Evolutionary conservation across 208 protist species (phyloP), one percentile per base, ranked within the genome.

Genomic region (Angomonas ambiguus): DNA sequence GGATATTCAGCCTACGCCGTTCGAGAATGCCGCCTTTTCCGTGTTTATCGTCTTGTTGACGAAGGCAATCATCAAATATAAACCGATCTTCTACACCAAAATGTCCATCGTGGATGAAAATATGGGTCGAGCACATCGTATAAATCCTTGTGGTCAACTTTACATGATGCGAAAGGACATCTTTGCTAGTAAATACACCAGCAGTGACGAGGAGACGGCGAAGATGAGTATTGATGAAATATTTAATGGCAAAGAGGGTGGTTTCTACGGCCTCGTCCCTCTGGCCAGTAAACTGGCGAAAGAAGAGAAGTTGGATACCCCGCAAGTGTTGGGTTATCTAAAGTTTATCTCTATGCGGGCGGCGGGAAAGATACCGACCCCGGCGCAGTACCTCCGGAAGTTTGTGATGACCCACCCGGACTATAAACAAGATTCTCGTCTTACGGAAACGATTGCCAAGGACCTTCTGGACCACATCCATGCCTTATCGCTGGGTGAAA

Each of bases 21-120:
- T 99, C 77, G 98, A 99, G 82, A 99, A 99, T 74, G 95, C 98
- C 3, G 98, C 98, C 18, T 99, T 98, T 57, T 88, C 91, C 18
- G 87, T 97, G 34, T 98, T 99, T 63, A 92, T 98, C 18, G 72
- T 94, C 10, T 83, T 99, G 6, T 69, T 99, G 5, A 96, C 96
- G 0, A 85, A 92, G 28, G 91, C 90, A 16, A 99, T 99, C 66
- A 80, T 97, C 51, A 91, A 84, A 51, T 98, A 99, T 70, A 85
- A 96, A 59, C 71, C 97, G 16, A 83, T 92, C 66, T 93, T 99
- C 48, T 99, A 99, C 82, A 93, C 98, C 16, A 98, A 96, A 53
- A 87, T 99, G 45, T 96, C 96, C 18, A 66, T 92, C 56, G 97
- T 99, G 10, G 98, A 99, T 79, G 85, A 95, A 69, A 99, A 99